Conservation (phyloP, 1,139 yeast genomes). For the Candida neerlandica region DNA sequence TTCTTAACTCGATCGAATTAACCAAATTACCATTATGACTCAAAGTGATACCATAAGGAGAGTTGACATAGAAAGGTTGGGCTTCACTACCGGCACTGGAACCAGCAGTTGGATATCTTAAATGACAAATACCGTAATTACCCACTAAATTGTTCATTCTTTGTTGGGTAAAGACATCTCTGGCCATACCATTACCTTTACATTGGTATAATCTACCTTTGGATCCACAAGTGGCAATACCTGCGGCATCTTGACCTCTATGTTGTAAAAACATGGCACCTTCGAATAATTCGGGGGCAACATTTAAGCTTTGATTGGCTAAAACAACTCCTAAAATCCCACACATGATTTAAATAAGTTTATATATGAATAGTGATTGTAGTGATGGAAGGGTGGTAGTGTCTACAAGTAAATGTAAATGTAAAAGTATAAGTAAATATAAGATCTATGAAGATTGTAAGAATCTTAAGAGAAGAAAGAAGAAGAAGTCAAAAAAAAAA, state of each 20-base stretch:
- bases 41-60: slow-evolving; percentile 90
- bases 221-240: slow-evolving; percentile 93
- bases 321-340: slow-evolving; percentile 89
- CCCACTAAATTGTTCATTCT: slow-evolving; percentile 84
- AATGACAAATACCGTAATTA: slow-evolving; percentile 92
- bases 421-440: neutral
- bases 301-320: slow-evolving; percentile 72
- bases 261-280: slow-evolving; percentile 94
- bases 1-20: slow-evolving; percentile 74
- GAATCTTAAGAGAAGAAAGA: neutral
- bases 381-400: too few species aligned
- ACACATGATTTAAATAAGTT: slow-evolving; percentile 59
- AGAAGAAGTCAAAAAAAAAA: neutral
- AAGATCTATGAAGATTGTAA: neutral
- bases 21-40: slow-evolving; percentile 96
- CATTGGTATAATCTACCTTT: slow-evolving; percentile 95
- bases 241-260: slow-evolving; percentile 99
- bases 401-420: too few species aligned
- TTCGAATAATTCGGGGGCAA: slow-evolving; percentile 88
- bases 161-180: slow-evolving; percentile 89
- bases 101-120: slow-evolving; percentile 99
- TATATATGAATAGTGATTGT: neutral
- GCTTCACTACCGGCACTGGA: slow-evolving; percentile 96
- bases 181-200: slow-evolving; percentile 98
- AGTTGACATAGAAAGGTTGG: slow-evolving; percentile 96